Evolutionary conservation across 306 rosid genomes (phyloP).

Genomic region (Dalbergia cultrata): DNA sequence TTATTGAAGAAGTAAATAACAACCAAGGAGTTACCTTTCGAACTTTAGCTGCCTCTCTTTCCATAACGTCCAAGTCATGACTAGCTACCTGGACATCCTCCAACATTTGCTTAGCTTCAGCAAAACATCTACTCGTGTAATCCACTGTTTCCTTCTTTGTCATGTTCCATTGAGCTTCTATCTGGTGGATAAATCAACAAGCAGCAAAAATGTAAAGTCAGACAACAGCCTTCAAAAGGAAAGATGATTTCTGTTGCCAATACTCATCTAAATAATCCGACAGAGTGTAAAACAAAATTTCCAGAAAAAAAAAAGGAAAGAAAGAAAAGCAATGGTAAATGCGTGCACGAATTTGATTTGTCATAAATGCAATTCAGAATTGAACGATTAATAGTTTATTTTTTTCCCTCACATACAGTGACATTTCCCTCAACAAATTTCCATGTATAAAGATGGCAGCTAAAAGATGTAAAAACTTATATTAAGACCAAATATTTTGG

Average conservation of each 20-base stretch:
- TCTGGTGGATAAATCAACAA: slow-evolving; percentile 55
- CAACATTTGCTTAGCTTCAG: slow-evolving; percentile 66
- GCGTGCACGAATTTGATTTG: too few relatives aligned
- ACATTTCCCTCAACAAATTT: too few relatives aligned
- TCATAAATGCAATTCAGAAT: too few relatives aligned
- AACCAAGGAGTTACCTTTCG: slow-evolving; percentile 62
- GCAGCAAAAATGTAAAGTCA: slow-evolving; percentile 36
- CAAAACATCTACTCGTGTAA: slow-evolving; percentile 54
- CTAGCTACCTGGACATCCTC: slow-evolving; percentile 68
- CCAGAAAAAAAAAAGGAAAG: background rate
- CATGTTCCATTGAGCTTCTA: slow-evolving; percentile 63
- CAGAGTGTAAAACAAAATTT: too few relatives aligned
- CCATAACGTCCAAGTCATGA: slow-evolving; percentile 64
- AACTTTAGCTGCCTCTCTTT: slow-evolving; percentile 76
- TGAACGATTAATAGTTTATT: too few relatives aligned
- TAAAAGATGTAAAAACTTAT: too few relatives aligned
- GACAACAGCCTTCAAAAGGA: slow-evolving; percentile 14
- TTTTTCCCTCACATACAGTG: too few relatives aligned
- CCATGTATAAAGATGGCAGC: too few relatives aligned
- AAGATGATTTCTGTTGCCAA: slow-evolving; percentile 19
- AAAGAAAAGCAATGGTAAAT: too few relatives aligned
- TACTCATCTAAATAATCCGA: background rate
- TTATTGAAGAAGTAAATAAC: background rate
- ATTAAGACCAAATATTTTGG: too few relatives aligned
- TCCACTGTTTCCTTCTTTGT: slow-evolving; percentile 71